Percentiles rank a stretch among this genome's conserved stretches.
Conservation (phyloP, 192 early-diverging fungal genomes). For the Podila minutissima region DNA sequence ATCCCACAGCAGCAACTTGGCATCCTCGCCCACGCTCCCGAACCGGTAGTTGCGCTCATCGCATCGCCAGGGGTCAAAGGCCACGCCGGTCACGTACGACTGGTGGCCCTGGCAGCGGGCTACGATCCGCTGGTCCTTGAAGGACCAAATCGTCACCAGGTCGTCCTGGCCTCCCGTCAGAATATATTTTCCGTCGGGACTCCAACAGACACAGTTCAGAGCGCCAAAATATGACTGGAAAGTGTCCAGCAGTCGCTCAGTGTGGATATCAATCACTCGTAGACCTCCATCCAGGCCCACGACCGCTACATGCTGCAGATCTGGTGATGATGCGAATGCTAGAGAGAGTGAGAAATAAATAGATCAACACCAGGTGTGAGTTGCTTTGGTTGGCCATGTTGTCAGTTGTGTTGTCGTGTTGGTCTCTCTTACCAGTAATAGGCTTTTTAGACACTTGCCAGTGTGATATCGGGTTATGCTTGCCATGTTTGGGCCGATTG, state of each 20-base stretch:
- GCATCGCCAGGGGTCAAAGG: conserved; percentile 86
- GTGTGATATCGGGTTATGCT: conserved; percentile 83
- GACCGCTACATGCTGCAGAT: conserved; percentile 82
- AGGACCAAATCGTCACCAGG: conserved; percentile 88
- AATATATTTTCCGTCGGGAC: conserved; percentile 87
- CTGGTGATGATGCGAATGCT: conserved; percentile 88
- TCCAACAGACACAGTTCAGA: conserved; percentile 88
- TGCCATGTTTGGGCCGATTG: conserved; percentile 67
- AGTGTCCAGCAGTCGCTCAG: conserved; percentile 80
- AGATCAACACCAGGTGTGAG: neutral
- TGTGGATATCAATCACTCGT: conserved; percentile 77
- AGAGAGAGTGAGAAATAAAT: conserved; percentile 3
- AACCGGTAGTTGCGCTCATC: conserved; percentile 86
- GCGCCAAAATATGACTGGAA: conserved; percentile 90
- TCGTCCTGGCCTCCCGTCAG: conserved; percentile 95
- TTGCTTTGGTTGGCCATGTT: neutral
- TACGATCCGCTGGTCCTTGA: conserved; percentile 78
- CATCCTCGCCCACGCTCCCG: conserved; percentile 91
- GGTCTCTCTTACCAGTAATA: conserved; percentile 69
- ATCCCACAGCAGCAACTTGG: conserved; percentile 91
- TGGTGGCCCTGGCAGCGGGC: conserved; percentile 92
- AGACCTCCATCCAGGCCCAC: conserved; percentile 83
- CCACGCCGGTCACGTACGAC: conserved; percentile 87
- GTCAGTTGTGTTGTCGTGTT: neutral
- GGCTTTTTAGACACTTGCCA: conserved; percentile 80